phyloP scores from a whole-genome alignment of 805 yeast genomes.

The Scheffersomyces ergatensis region DNA sequence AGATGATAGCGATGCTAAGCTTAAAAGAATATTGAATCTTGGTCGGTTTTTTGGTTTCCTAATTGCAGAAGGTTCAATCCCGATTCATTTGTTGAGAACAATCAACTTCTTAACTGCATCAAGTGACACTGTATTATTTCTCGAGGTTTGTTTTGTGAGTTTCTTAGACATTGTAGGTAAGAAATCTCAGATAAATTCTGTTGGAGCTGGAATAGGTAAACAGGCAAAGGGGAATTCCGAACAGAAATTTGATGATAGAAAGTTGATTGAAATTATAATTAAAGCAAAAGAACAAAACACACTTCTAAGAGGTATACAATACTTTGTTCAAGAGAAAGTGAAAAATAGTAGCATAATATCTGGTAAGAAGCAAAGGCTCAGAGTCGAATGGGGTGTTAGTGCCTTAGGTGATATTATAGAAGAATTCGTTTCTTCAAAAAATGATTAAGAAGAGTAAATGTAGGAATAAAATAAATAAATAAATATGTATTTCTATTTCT shows the following conservation, averaged over 20 bases:
- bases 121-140: conserved; percentile 61
- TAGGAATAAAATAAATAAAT: background rate
- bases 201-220: conserved; percentile 40
- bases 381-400: conserved; percentile 69
- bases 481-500: background rate
- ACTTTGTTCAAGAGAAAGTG: conserved; percentile 51
- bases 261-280: conserved; percentile 46
- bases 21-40: conserved; percentile 62
- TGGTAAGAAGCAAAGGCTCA: conserved; percentile 52
- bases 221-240: conserved; percentile 22
- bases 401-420: conserved; percentile 50
- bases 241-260: conserved; percentile 45
- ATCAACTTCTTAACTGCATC: conserved; percentile 71
- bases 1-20: conserved; percentile 53
- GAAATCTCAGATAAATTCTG: conserved; percentile 49
- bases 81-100: conserved; percentile 69
- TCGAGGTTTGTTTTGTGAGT: conserved; percentile 71
- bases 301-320: conserved; percentile 64
- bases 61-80: conserved; percentile 69
- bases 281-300: conserved; percentile 59
- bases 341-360: conserved; percentile 44
- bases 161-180: conserved; percentile 65
- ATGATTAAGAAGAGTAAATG: background rate
- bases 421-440: conserved; percentile 8
- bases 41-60: conserved; percentile 81